Conservation (phyloP, 352 stramenopile genomes). For the Phytopythium aichiense region DNA sequence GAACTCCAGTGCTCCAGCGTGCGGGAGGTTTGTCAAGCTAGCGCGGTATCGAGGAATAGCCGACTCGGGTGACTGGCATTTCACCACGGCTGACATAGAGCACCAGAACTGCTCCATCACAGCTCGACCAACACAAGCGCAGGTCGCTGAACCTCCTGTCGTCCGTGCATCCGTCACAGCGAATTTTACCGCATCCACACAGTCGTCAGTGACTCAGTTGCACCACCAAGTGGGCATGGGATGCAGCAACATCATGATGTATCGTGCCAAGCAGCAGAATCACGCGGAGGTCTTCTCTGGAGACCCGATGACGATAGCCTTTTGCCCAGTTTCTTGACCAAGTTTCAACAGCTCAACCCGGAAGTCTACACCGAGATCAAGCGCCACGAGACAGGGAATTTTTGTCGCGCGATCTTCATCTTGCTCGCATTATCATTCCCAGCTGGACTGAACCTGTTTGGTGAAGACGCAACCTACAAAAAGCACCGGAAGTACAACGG, state of each 20-base stretch:
- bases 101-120: slow-evolving; percentile 8
- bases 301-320: slow-evolving; percentile 1
- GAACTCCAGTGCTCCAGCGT: background rate
- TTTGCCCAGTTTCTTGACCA: slow-evolving; percentile 1
- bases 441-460: slow-evolving; percentile 7
- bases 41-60: background rate
- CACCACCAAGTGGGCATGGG: background rate
- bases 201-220: slow-evolving; percentile 4
- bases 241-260: slow-evolving; percentile 3
- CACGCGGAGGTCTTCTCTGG: background rate
- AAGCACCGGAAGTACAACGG: slow-evolving; percentile 25
- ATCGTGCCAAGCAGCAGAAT: slow-evolving; percentile 1
- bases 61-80: slow-evolving; percentile 4
- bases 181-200: background rate
- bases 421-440: slow-evolving; percentile 7
- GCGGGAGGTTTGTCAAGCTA: slow-evolving; percentile 7
- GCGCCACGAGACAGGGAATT: background rate
- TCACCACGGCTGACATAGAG: background rate
- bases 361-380: background rate
- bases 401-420: slow-evolving; percentile 9
- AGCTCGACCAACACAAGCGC: background rate
- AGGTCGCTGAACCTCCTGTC: slow-evolving; percentile 1
- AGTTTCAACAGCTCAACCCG: background rate
- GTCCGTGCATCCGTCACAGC: background rate
- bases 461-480: slow-evolving; percentile 19